Evolutionary conservation across 805 yeast species (phyloP), one percentile per base, ranked within the genome.

Genomic region (Myxozyma geophila): DNA sequence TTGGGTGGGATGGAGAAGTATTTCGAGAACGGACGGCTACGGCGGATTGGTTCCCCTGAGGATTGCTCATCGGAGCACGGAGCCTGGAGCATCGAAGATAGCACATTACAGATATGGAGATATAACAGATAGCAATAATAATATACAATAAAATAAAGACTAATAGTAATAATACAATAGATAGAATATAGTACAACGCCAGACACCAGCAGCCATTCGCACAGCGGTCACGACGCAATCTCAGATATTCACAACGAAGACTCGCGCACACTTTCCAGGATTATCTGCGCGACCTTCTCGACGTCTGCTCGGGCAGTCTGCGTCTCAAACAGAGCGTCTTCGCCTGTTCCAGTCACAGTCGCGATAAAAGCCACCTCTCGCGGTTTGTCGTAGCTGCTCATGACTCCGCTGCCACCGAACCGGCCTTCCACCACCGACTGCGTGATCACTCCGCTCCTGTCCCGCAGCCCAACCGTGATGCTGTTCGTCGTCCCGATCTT

Each of bases 401-500:
- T 39, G 41, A 47, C 37, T 23, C 39, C 40, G 28, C 37, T 28
- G 12, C 41, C 60, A 13, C 47, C 63, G 13, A 36, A 40, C 5
- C 56, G 46, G 7, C 62, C 60, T 15, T 55, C 59, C 23, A 64
- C 58, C 12, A 61, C 65, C 15, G 53, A 46, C 66, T 61, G 68
- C 49, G 63, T 15, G 10, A 62, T 40, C 15, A 46, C 60, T 15
- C 63, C 66, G 58, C 54, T 21, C 19, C 35, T 44, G 19, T 52
- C 58, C 8, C 44, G 39, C 35, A 63, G 46, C 13, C 64, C 67
- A 7, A 66, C 60, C n/a, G 62, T 53, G 33, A 66, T 57, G 15
- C 60, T 17, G 15, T 44, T 64, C 21, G 66, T 58, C 10, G 62
- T 61, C 17, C 69, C 69, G 36, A 66, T 66, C 58, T 66, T 66